A percentile compares a stretch with the other conserved stretches of the same genome.
Evolutionary conservation across 768 basidiomycete species (phyloP).

Genomic region (Favolaschia claudopus): DNA sequence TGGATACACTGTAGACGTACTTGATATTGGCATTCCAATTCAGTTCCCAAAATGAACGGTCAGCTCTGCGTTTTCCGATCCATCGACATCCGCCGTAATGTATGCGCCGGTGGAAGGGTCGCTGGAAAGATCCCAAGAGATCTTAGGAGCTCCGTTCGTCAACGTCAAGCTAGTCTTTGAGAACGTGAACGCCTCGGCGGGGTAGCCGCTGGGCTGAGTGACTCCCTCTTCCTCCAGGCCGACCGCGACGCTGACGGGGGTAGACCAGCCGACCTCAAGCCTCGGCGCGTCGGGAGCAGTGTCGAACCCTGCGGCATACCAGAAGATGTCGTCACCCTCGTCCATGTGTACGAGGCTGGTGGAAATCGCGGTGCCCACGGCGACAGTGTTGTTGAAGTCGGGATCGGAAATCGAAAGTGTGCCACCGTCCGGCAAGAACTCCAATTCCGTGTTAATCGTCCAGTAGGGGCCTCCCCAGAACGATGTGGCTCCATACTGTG

Average conservation of each 20-base stretch:
- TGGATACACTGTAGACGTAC: not conserved
- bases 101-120: constrained; percentile 8
- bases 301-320: constrained; percentile 2
- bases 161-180: constrained; percentile 1
- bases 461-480: constrained; percentile 9
- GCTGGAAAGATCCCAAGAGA: not conserved
- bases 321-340: constrained; percentile 5
- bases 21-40: not conserved
- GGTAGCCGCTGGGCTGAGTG: constrained; percentile 13
- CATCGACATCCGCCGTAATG: constrained; percentile 12
- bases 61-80: constrained; percentile 6
- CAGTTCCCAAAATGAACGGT: constrained; percentile 9
- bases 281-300: constrained; percentile 3
- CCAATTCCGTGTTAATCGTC: constrained; percentile 9
- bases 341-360: too few relatives aligned
- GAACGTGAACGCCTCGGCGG: constrained; percentile 11
- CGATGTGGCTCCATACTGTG: constrained; percentile 14
- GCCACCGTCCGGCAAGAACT: not conserved
- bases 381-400: too few relatives aligned
- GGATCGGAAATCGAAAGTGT: not conserved
- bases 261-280: constrained; percentile 8
- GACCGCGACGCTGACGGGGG: constrained; percentile 1
- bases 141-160: constrained; percentile 5
- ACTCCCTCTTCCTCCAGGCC: constrained; percentile 14
- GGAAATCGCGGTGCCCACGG: too few relatives aligned